phyloP scores from a whole-genome alignment of 2,329 filamentous ascomycete species.

The Verticillium zaregamsianum region DNA sequence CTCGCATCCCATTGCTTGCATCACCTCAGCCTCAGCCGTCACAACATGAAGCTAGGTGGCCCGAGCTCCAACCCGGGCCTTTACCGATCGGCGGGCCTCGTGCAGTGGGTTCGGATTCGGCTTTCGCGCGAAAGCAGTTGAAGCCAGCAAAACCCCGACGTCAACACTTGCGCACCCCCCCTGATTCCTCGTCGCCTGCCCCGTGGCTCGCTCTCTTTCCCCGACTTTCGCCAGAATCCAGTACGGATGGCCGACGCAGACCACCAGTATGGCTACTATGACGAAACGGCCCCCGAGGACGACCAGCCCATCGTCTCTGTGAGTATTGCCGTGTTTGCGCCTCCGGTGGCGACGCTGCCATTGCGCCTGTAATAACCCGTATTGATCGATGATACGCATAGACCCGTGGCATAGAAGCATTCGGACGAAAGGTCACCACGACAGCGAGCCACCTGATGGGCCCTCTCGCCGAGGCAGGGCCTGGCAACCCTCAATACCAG shows the following conservation, averaged over 20 bases:
- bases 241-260: conserved; percentile 36
- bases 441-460: conserved; percentile 89
- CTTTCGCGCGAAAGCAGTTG: background rate
- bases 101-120: background rate
- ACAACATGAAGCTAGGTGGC: background rate
- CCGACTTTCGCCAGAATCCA: background rate
- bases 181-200: background rate
- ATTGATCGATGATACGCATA: conserved; percentile 27
- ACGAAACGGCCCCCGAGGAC: conserved; percentile 40
- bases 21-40: background rate
- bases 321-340: conserved; percentile 15
- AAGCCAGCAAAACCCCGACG: background rate
- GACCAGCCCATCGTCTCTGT: conserved; percentile 42
- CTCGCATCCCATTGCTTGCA: background rate
- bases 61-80: conserved; percentile 1
- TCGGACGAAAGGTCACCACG: conserved; percentile 89
- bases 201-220: background rate
- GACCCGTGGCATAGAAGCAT: conserved; percentile 86
- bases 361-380: background rate
- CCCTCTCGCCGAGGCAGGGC: conserved; percentile 51
- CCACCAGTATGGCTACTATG: conserved; percentile 40
- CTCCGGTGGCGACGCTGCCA: background rate
- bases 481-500: conserved; percentile 64
- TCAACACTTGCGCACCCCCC: background rate
- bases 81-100: background rate